phyloP scores from a whole-genome alignment of 2,329 filamentous ascomycete genomes.

The Claviceps pusilla region DNA sequence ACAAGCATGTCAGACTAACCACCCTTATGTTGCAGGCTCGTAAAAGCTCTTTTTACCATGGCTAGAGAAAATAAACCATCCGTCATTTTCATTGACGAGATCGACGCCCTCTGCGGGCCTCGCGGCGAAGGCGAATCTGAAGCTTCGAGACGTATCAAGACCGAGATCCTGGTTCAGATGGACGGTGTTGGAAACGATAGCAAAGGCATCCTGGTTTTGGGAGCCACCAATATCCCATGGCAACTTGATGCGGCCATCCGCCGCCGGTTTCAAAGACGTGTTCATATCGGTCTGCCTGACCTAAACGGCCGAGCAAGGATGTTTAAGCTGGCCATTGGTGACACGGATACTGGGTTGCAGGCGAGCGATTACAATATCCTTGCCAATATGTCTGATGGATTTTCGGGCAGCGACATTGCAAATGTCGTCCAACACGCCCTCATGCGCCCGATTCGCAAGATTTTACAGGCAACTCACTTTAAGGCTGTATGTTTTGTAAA shows the following conservation, averaged over 20 bases:
- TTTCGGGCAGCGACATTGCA: slow-evolving; percentile 88
- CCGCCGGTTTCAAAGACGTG: slow-evolving; percentile 85
- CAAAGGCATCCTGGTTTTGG: slow-evolving; percentile 82
- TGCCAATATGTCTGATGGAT: slow-evolving; percentile 74
- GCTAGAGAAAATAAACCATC: slow-evolving; percentile 94
- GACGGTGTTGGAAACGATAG: slow-evolving; percentile 95
- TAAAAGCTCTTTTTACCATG: slow-evolving; percentile 95
- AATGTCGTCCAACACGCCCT: slow-evolving; percentile 92
- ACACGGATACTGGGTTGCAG: slow-evolving; percentile 73
- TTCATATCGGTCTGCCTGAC: slow-evolving; percentile 90
- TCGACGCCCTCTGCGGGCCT: slow-evolving; percentile 89
- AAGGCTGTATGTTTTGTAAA: slow-evolving; percentile 51
- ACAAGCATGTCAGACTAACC: slow-evolving; percentile 10
- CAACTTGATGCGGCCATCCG: slow-evolving; percentile 93
- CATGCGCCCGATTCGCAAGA: slow-evolving; percentile 95
- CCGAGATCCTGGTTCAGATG: slow-evolving; percentile 96
- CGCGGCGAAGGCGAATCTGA: slow-evolving; percentile 92
- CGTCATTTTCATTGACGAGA: slow-evolving; percentile 97
- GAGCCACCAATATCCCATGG: slow-evolving; percentile 97
- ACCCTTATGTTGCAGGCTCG: slow-evolving; percentile 42
- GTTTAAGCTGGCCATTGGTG: slow-evolving; percentile 91
- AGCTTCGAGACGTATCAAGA: slow-evolving; percentile 94
- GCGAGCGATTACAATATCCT: slow-evolving; percentile 65
- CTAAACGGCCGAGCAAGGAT: slow-evolving; percentile 73
- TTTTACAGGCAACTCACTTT: slow-evolving; percentile 94